phyloP scores from a whole-genome alignment of 192 early-diverging fungal species.

The Neocallimastix lanati region DNA sequence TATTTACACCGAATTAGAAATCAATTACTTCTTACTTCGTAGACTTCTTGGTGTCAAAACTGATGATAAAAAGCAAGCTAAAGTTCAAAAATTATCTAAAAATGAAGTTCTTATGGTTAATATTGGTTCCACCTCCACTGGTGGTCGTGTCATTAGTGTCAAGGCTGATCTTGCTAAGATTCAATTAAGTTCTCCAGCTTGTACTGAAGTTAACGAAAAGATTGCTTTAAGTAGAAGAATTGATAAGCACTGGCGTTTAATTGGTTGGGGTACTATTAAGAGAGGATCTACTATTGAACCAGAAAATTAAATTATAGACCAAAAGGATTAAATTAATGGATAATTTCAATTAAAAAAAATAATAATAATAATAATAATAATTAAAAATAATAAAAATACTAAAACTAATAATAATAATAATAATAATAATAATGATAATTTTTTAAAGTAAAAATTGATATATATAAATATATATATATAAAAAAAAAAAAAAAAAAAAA shows the following conservation, averaged over 20 bases:
- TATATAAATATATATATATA: too few relatives aligned
- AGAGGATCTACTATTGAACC: slow-evolving; percentile 51
- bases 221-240: slow-evolving; percentile 89
- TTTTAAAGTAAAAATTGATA: too few relatives aligned
- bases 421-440: too few relatives aligned
- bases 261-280: slow-evolving; percentile 95
- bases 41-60: slow-evolving; percentile 91
- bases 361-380: too few relatives aligned
- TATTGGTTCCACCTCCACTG: slow-evolving; percentile 87
- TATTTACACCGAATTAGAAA: slow-evolving; percentile 88
- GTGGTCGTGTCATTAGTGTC: slow-evolving; percentile 82
- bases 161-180: slow-evolving; percentile 93
- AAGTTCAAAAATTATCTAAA: slow-evolving; percentile 74
- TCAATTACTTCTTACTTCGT: slow-evolving; percentile 91
- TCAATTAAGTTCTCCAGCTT: slow-evolving; percentile 69
- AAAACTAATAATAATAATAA: too few relatives aligned
- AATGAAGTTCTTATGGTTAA: slow-evolving; percentile 89
- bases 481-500: too few relatives aligned
- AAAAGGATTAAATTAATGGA: neutral
- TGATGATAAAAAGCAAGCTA: slow-evolving; percentile 95
- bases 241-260: slow-evolving; percentile 95
- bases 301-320: neutral
- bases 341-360: neutral
- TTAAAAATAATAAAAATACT: neutral
- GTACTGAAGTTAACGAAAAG: slow-evolving; percentile 90